Base-by-base conservation (phyloP, 306 rosid genomes). In the Acacia crassicarpa region DNA sequence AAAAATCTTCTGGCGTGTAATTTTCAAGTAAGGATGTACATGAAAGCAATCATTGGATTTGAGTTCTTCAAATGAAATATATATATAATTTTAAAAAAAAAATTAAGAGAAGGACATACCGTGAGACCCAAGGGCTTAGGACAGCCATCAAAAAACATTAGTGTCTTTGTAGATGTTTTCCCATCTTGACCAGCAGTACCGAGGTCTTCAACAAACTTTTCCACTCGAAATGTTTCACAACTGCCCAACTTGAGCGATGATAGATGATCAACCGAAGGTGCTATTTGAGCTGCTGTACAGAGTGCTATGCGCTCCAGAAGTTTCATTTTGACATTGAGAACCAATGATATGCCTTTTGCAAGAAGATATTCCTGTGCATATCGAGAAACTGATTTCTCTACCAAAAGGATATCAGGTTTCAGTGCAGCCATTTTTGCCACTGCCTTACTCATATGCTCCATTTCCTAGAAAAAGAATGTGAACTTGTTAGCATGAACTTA, bases 401-500 rank as follows among this genome's bases (percentile, higher is more conserved):
- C 93, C 82, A 91, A 73, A 79, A 91, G 89, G 77, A 91, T 84
- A 83, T 89, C 86, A 53, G 95, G 95, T 8, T 80, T 83, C 58
- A 85, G 92, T 48, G 85, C 84, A 67, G 84, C 90, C 17, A 91
- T 88, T 91, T 89, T 91, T 70, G 95, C 90, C 53, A 91, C 92
- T 53, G 91, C 93, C 95, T 89, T 88, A 86, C 84, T 91, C 84
- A 91, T 82, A 82, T 91, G 93, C 75, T 91, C 95, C 89, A 86
- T 88, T 84, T 91, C 95, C 93, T 91, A 80, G 22, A 80, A 56
- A 12, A 80, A 75, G 72, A 51, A 44, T 71, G 58, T 14, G 45
- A 71, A 71, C 58, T 13, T 51, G 16, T 22, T 14, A 71, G n/a
- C 75, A 71, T 44, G 58, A 71, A 71, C 58, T 71, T 40, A 71